phyloP scores from a whole-genome alignment of 257 asterid genomes.

The Plantago elongata region DNA sequence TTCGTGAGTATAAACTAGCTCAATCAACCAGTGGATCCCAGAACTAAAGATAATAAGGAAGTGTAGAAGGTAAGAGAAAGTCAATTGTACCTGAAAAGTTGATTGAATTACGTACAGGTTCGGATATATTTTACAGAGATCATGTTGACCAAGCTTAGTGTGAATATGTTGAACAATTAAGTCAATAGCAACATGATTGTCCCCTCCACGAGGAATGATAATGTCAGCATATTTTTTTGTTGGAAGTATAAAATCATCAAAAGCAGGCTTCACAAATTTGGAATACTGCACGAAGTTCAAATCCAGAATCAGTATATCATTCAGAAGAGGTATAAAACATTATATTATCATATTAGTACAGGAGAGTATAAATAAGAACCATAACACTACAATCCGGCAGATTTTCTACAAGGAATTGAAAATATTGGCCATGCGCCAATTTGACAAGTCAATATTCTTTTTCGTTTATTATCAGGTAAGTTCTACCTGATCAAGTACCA shows the following conservation, averaged over 20 bases:
- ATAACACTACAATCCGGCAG: too few species aligned
- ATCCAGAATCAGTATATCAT: slow-evolving; percentile 21
- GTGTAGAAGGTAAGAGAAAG: background rate
- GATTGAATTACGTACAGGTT: slow-evolving; percentile 90
- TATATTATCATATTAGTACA: background rate
- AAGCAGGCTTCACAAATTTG: slow-evolving; percentile 96
- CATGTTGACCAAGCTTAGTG: slow-evolving; percentile 97
- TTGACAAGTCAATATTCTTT: too few species aligned
- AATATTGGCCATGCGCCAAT: too few species aligned
- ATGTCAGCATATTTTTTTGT: slow-evolving; percentile 96
- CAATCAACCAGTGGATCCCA: background rate
- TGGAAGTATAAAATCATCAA: slow-evolving; percentile 98
- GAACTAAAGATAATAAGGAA: slow-evolving; percentile 8
- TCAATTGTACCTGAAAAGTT: slow-evolving; percentile 76
- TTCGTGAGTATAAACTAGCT: slow-evolving; percentile 9
- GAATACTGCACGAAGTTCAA: slow-evolving; percentile 70
- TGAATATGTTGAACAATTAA: slow-evolving; percentile 97
- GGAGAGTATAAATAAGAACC: too few species aligned
- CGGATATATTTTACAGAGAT: slow-evolving; percentile 97
- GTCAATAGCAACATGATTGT: slow-evolving; percentile 97
- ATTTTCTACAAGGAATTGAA: too few species aligned
- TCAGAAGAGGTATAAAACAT: background rate
- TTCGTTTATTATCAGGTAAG: too few species aligned
- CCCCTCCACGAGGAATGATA: slow-evolving; percentile 99
- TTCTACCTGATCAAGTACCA: slow-evolving; percentile 87